Evolutionary conservation across 208 protist species (phyloP), one percentile per base, ranked within the genome.

Genomic region (Crithidia fasciculata): DNA sequence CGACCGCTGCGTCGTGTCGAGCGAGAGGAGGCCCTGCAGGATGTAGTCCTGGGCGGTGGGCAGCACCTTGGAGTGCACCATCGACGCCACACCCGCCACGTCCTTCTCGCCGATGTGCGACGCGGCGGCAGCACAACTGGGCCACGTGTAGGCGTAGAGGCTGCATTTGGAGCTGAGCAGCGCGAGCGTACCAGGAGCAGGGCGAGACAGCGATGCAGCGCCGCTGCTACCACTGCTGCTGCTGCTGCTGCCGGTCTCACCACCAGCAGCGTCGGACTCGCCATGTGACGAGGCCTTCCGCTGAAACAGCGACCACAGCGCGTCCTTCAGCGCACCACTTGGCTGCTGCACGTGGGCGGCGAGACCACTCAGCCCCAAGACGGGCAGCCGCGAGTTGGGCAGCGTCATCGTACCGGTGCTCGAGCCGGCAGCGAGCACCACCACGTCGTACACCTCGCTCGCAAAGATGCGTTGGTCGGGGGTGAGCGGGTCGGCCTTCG

Each of bases 361-460:
- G 50, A 79, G 82, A 0, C 92, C 87, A 16, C 81, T 72, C n/a
- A 96, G 62, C 6, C 84, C 83, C 3, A 95, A 56, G 36, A 96
- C 81, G 10, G 92, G 92, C 19, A 96, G 72, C 7, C 83, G 87
- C 1, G 84, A 83, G 45, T 84, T 87, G 28, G 77, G 68, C 43
- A 82, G 71, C 50, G 92, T 92, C 15, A 96, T 57, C 15, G 55
- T 59, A 8, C 87, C 86, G 5, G 89, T 93, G 49, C 78, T 61
- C 0, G 78, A 77, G 7, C 92, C 92, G 8, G 89, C 81, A 7
- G 92, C 82, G 44, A 95, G 80, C 59, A 96, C 89, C 41, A 96
- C 89, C 37, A 96, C 74, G 49, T 96, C 92, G 68, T 92, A 96
- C 6, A 60, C 45, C 18, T 87, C 78, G 47, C 52, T 70, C 9